Evolutionary conservation across 371 early-diverging fungal genomes (phyloP).

Genomic region (Lichtheimia ramosa): DNA sequence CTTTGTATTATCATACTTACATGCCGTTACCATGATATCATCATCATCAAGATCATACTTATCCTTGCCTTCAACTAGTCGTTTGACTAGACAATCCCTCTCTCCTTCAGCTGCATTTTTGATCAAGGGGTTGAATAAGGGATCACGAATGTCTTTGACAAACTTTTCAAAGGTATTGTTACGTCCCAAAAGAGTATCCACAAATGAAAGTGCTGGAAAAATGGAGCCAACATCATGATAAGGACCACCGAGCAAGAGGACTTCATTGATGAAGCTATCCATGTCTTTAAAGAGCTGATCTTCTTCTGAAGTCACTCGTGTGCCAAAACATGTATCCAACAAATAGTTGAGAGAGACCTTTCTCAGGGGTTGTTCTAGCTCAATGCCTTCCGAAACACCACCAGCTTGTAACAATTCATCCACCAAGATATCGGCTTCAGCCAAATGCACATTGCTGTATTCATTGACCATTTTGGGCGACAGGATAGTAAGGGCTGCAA

Average conservation of each 20-base stretch:
- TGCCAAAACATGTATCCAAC: conserved; percentile 5
- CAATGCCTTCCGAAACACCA: background rate
- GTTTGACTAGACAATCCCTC: conserved; percentile 13
- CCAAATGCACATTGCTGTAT: background rate
- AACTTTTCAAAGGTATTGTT: background rate
- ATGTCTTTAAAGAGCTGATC: background rate
- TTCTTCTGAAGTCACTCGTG: background rate
- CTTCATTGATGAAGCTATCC: conserved; percentile 1
- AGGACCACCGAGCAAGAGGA: background rate
- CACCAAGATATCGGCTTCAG: conserved; percentile 5
- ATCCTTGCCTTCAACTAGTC: conserved; percentile 13
- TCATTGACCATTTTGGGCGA: conserved; percentile 7
- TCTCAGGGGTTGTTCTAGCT: background rate
- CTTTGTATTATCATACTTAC: background rate
- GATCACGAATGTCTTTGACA: conserved; percentile 4
- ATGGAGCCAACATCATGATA: conserved; percentile 1
- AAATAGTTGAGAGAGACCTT: conserved; percentile 2
- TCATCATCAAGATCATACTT: conserved; percentile 9
- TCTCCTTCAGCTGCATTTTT: background rate
- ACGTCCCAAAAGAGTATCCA: background rate
- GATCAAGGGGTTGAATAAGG: conserved; percentile 3
- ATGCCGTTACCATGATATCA: conserved; percentile 8
- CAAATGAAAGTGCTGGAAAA: conserved; percentile 2
- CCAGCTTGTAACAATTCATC: background rate
- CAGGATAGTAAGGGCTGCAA: conserved; percentile 4